Percentiles rank a stretch among this genome's conserved stretches.
These are phyloP conservation scores for Coniochaeta pulveracea DNA, from an alignment of 2,329 filamentous ascomycete genomes.

Conservation along the genomic window DNA sequence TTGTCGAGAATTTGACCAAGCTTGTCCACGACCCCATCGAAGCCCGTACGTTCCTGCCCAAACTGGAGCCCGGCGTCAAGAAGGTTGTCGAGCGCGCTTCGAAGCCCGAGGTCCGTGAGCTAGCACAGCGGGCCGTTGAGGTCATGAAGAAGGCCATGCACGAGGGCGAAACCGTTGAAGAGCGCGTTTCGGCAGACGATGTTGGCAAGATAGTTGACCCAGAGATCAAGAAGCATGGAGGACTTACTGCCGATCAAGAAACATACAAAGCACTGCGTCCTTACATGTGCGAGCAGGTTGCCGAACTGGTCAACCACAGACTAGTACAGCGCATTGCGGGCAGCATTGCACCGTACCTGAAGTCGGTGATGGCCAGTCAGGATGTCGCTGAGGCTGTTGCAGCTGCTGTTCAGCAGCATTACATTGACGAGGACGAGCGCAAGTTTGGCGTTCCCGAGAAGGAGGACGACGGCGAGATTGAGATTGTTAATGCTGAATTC, in stretches of 20 bases:
- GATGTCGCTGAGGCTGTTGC: conserved; percentile 53
- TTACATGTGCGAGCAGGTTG: conserved; percentile 76
- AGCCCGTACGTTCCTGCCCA: conserved; percentile 88
- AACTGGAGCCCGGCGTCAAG: conserved; percentile 88
- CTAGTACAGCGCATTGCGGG: conserved; percentile 60
- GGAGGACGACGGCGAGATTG: conserved; percentile 83
- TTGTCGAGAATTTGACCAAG: conserved; percentile 96
- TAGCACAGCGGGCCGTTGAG: conserved; percentile 68
- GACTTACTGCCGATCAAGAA: conserved; percentile 48
- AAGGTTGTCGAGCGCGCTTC: conserved; percentile 78
- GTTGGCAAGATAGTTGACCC: conserved; percentile 64
- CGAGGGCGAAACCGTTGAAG: conserved; percentile 49
- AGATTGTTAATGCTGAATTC: conserved; percentile 97
- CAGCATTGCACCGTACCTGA: conserved; percentile 65
- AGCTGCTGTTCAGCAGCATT: conserved; percentile 65
- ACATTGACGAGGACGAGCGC: conserved; percentile 73
- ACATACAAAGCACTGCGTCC: conserved; percentile 55
- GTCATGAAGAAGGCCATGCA: conserved; percentile 94
- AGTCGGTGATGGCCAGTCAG: conserved; percentile 52
- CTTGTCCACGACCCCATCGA: conserved; percentile 92
- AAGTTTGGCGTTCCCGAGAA: conserved; percentile 76
- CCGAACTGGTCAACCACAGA: conserved; percentile 78
- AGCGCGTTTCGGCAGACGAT: conserved; percentile 60
- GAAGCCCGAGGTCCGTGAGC: conserved; percentile 84
- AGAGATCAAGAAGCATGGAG: conserved; percentile 60